Evolutionary conservation across 2,329 filamentous ascomycete species (phyloP), one percentile per base, ranked within the genome.

Genomic region (Ophiocordyceps sinensis): DNA sequence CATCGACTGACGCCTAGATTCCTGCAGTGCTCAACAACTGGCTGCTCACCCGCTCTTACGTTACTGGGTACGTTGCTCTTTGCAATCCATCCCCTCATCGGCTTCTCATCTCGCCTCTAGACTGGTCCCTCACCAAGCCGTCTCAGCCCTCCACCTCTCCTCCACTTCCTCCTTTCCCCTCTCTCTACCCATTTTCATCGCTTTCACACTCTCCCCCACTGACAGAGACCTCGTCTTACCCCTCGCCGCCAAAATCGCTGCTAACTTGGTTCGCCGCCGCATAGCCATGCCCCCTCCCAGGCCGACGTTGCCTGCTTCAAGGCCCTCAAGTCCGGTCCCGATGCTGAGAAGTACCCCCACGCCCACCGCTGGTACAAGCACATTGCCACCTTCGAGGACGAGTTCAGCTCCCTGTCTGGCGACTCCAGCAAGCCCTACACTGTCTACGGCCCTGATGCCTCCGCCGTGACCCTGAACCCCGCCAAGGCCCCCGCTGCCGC

Each of bases 341-440:
- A 82, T 53, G 76, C 82, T 57, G 72, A 74, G 65, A 94, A 94
- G 74, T 94, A 83, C 79, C 87, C 89, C 59, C 75, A 94, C 71
- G 87, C 83, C 60, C 86, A 85, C 61, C 83, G 91, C 67, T 98
- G 91, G 91, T 95, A 94, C 80, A 94, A 93, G 79, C 89, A 98
- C 79, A 85, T 95, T 62, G 78, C 84, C 64, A 83, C 84, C 55
- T 94, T 85, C 72, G 81, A 93, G 75, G 75, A 82, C 53, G 89
- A 96, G 67, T 96, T 96, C 73, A 73, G 82, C 57, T 83, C 79
- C 50, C 84, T 98, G 40, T 77, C 86, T 44, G 91, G 91, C 65
- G 89, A 96, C 70, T 77, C 88, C 55, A 82, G 83, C 65, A 87
- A 91, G 74, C 73, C 82, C 52, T 85, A 82, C 73, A 88, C 84